Evolutionary conservation across 2,329 filamentous ascomycete genomes (phyloP), one percentile per base, ranked within the genome.

Genomic region (Aspergillus hortae): DNA sequence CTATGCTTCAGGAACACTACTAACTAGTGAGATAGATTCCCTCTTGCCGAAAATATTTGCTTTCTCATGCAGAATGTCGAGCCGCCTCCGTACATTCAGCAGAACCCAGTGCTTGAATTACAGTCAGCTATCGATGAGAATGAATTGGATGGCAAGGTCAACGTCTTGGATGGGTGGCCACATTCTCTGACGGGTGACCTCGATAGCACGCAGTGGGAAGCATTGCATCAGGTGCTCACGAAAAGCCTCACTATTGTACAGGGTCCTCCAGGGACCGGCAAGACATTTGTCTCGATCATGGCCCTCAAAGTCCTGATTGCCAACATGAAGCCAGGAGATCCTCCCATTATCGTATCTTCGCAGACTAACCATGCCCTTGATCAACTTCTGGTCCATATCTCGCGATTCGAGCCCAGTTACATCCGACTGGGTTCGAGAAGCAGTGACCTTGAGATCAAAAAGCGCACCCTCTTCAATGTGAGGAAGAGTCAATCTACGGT

Each of bases 361-460:
- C 90, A 96, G 61, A 96, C 91, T 0, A 96, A 96, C 53, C 90
- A 96, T 68, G 91, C 91, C 0, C 74, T 96, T 0, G 91, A 96
- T 60, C 91, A 96, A 64, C 76, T 96, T 0, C 75, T 96, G 0
- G 72, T 74, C 1, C 82, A 86, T 49, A 77, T 90, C 14, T 75
- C 83, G 1, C 64, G 74, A 5, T 87, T 87, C 58, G 85, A 87
- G 59, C 68, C 73, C 0, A 78, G 82, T 1, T 85, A 91, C 52
- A 73, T 87, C 45, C 80, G 86, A 7, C 71, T 89, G 9, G 90
- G 90, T 40, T 84, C 86, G 2, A 81, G 88, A 27, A 89, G 87
- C 15, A 80, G 83, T 47, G 86, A 89, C 54, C 71, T 76, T 0
- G 77, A 80, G 0, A 85, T 95, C 58, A 83, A 83, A 54, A 75